These are phyloP conservation scores for Pythium sp. DNA, from an alignment of 352 stramenopile species.

Conservation along the genomic window DNA sequence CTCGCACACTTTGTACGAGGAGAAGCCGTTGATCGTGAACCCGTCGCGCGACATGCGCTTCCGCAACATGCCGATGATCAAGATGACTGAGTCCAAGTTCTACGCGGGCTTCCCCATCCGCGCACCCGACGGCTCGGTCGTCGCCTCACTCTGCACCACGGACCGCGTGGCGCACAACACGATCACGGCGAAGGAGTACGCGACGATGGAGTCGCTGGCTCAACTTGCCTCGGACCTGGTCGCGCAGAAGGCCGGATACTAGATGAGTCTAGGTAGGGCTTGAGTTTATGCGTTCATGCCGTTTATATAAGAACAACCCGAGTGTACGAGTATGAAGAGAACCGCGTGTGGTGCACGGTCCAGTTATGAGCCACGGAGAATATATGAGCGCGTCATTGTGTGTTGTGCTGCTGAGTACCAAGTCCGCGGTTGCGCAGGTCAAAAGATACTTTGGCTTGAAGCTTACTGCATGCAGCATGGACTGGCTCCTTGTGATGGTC, in stretches of 20 bases:
- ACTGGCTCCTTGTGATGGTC: too few species aligned
- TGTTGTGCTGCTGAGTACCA: too few species aligned
- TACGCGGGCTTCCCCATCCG: constrained; percentile 61
- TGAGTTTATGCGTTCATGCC: too few species aligned
- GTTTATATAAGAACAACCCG: too few species aligned
- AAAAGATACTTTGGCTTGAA: too few species aligned
- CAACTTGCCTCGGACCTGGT: constrained; percentile 45
- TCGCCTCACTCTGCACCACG: constrained; percentile 47
- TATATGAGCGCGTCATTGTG: too few species aligned
- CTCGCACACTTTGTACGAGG: constrained; percentile 47
- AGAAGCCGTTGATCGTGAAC: constrained; percentile 55
- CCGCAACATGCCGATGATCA: constrained; percentile 41
- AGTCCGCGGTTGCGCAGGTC: too few species aligned
- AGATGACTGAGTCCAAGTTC: constrained; percentile 43
- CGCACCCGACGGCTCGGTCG: constrained; percentile 41
- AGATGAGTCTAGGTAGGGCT: too few species aligned
- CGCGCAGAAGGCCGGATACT: constrained; percentile 20
- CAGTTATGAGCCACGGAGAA: too few species aligned
- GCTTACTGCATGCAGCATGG: too few species aligned
- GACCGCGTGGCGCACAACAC: constrained; percentile 41
- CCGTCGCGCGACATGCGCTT: constrained; percentile 56
- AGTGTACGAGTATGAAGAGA: too few species aligned
- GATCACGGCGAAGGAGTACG: constrained; percentile 66
- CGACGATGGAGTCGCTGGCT: constrained; percentile 57
- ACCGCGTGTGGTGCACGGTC: too few species aligned